Evolutionary conservation across 148 eudicot genomes (phyloP).

Genomic region (Amaranthus hypochondriacus): DNA sequence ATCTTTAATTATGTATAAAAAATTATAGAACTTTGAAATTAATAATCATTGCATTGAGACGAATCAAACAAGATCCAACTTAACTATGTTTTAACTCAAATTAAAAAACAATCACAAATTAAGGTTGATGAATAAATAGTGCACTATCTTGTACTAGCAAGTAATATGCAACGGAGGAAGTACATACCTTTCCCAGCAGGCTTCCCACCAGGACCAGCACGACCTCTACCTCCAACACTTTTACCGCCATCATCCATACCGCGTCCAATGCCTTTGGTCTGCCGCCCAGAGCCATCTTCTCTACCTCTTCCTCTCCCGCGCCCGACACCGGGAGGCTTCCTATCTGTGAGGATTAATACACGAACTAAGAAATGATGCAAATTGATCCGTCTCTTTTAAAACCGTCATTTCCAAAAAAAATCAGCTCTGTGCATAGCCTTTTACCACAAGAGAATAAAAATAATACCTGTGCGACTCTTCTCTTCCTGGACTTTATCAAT

Average conservation of each 20-base stretch:
- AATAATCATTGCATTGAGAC: no score
- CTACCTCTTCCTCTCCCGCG: constrained; percentile 89
- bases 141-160: no score
- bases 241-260: constrained; percentile 63
- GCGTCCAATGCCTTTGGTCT: constrained; percentile 62
- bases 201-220: constrained; percentile 51
- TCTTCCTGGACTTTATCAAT: constrained; percentile 90
- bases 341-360: constrained; percentile 43
- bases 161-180: no score
- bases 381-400: neutral
- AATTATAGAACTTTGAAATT: no score
- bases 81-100: no score
- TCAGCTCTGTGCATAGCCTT: neutral
- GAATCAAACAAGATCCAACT: neutral
- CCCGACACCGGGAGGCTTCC: constrained; percentile 84
- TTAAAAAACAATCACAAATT: no score
- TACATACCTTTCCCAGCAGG: constrained; percentile 50
- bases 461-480: constrained; percentile 62
- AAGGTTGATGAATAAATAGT: no score
- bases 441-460: neutral
- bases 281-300: constrained; percentile 61
- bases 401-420: neutral
- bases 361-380: neutral
- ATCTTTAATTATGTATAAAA: no score
- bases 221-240: constrained; percentile 58